Base-by-base conservation (phyloP, 1,284 basidiomycete genomes). In the Marasmius oreades region DNA sequence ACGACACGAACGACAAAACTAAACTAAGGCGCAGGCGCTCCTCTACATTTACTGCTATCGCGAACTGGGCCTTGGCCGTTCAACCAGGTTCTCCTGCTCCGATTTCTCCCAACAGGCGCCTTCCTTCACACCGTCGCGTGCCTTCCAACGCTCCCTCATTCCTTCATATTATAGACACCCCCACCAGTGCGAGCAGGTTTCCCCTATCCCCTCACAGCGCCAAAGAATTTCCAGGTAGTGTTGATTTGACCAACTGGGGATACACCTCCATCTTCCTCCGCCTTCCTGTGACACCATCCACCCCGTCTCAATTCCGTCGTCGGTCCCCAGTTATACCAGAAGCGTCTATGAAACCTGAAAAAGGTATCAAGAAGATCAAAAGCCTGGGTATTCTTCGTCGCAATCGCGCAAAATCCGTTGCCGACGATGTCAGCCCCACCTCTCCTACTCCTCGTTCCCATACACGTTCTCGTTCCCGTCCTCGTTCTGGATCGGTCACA, bases 81-180 rank as follows among this genome's bases (percentile, higher is more conserved):
- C 81, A 84, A 48, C 87, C 87, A 4, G 87, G 86, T 14, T 84
- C 86, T 14, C 86, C 86, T 10, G 73, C 79, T 0, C 79, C 82
- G 0, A 67, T 69, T 26, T 75, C 78, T 57, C 80, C 77, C 24
- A 50, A 50, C 26, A 7, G 23, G 2, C 45, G 20, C 14, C 45
- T 14, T 24, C 45, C 23, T 2, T 24, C 66, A 5, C 66, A 61
- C 55, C 55, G 60, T 26, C 63, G 70, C 26, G 68, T 65, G 11
- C 64, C 73, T 5, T 78, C 78, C 1, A 72, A 73, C 8, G 61
- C 67, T 0, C 20, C 61, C 16, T 76, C 79, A 2, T 78, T 78
- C 65, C 60, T 78, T 26, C 70, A 74, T 56, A 62, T 77, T 55
- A 54, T 66, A 16, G 71, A 75, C n/a, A 74, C 80, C 36, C 76